Conservation (phyloP, 2,329 filamentous ascomycete genomes). For the Apiospora aurea region DNA sequence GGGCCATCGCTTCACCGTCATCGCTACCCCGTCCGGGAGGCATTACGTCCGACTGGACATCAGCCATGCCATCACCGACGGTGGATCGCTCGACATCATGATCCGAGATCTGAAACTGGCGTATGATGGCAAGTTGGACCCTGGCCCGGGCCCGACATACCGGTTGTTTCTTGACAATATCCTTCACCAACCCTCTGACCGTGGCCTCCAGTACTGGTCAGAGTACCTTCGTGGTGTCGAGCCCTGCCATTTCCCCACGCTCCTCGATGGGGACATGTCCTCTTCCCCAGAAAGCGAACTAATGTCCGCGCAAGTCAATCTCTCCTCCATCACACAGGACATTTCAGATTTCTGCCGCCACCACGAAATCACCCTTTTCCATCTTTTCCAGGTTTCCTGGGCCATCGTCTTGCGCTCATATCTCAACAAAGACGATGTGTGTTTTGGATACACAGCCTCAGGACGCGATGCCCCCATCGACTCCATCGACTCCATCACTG, state of each 20-base stretch:
- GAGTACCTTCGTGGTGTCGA: constrained; percentile 36
- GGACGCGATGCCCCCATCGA: constrained; percentile 59
- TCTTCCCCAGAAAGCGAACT: constrained; percentile 25
- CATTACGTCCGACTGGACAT: constrained; percentile 42
- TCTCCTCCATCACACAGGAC: constrained; percentile 1
- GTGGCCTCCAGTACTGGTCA: constrained; percentile 39
- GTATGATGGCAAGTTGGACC: constrained; percentile 34
- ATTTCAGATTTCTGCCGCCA: constrained; percentile 46
- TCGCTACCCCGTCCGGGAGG: constrained; percentile 23
- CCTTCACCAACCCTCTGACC: constrained; percentile 28
- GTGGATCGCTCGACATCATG: constrained; percentile 41
- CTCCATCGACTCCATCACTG: constrained; percentile 55
- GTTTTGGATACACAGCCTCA: constrained; percentile 51
- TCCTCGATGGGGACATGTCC: constrained; percentile 15
- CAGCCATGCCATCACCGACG: constrained; percentile 46
- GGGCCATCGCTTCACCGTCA: constrained; percentile 21
- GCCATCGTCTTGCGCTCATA: constrained; percentile 25
- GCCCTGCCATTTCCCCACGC: constrained; percentile 37
- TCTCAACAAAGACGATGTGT: constrained; percentile 24
- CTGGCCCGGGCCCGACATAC: constrained; percentile 28
- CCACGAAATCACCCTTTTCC: constrained; percentile 48
- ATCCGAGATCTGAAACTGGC: constrained; percentile 38
- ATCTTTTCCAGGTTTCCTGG: constrained; percentile 26
- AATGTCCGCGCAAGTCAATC: constrained; percentile 30
- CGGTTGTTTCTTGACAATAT: constrained; percentile 33